Percentiles rank a stretch among this genome's conserved stretches.
phyloP scores from a whole-genome alignment of 176 grass and related monocot species.

The Themeda triandra region DNA sequence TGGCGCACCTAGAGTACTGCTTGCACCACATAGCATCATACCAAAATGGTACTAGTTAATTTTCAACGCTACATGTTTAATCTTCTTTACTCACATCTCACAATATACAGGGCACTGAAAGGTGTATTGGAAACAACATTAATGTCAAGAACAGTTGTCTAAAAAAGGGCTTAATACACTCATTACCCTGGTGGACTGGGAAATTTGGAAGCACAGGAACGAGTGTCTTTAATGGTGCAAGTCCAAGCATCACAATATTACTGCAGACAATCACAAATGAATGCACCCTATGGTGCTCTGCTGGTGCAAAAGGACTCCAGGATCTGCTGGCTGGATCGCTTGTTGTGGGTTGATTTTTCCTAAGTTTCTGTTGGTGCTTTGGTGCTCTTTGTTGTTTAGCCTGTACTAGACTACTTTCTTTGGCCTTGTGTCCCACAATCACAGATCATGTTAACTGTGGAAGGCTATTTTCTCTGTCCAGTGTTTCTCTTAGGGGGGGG shows the following conservation, averaged over 20 bases:
- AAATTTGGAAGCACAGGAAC: background rate
- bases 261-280: background rate
- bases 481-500: background rate
- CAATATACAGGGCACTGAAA: background rate
- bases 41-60: background rate
- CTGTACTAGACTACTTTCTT: background rate
- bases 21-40: background rate
- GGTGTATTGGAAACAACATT: background rate
- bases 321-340: background rate
- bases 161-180: background rate
- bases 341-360: background rate
- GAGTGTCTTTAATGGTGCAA: background rate
- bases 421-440: background rate
- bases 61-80: background rate
- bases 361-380: background rate
- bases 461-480: background rate
- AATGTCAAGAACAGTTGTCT: background rate
- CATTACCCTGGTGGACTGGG: background rate
- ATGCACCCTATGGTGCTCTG: background rate
- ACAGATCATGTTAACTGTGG: background rate
- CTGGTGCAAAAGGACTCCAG: background rate
- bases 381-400: background rate
- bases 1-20: too few species aligned
- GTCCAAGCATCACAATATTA: background rate
- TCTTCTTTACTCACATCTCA: background rate